phyloP scores from a whole-genome alignment of 2,329 filamentous ascomycete species.

The Neopestalotiopsis rosae region DNA sequence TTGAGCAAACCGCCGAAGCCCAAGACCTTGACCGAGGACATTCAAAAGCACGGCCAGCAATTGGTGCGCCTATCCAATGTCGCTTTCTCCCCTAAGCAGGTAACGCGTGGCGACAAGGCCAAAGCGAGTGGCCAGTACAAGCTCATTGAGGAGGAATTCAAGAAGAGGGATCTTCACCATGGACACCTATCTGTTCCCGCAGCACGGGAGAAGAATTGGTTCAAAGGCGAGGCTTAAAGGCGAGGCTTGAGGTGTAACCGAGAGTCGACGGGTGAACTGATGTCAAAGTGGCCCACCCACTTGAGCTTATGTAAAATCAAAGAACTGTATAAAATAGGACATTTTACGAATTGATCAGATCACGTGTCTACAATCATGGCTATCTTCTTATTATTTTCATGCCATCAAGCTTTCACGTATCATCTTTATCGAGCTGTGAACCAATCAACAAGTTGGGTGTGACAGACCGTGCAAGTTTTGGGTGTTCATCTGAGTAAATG shows the following conservation, averaged over 20 bases:
- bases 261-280: too few relatives aligned
- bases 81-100: constrained; percentile 64
- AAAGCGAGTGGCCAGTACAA: constrained; percentile 77
- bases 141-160: constrained; percentile 75
- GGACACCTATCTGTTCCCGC: constrained; percentile 47
- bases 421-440: neutral
- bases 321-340: neutral
- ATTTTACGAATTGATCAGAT: neutral
- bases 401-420: neutral
- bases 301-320: constrained; percentile 10
- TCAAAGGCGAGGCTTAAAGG: constrained; percentile 43
- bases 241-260: constrained; percentile 30
- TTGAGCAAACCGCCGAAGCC: constrained; percentile 60
- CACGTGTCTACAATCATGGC: neutral
- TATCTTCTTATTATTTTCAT: neutral
- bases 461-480: too few relatives aligned
- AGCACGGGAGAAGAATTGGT: constrained; percentile 50
- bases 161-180: constrained; percentile 61
- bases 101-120: constrained; percentile 76
- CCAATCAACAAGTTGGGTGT: neutral
- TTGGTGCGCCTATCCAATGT: constrained; percentile 68
- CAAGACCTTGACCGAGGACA: constrained; percentile 66
- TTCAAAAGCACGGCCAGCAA: constrained; percentile 46
- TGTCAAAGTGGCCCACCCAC: neutral
- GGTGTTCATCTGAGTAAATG: neutral